Conservation (phyloP, 441 rosid genomes). For the Euphorbia neoarborescens region DNA sequence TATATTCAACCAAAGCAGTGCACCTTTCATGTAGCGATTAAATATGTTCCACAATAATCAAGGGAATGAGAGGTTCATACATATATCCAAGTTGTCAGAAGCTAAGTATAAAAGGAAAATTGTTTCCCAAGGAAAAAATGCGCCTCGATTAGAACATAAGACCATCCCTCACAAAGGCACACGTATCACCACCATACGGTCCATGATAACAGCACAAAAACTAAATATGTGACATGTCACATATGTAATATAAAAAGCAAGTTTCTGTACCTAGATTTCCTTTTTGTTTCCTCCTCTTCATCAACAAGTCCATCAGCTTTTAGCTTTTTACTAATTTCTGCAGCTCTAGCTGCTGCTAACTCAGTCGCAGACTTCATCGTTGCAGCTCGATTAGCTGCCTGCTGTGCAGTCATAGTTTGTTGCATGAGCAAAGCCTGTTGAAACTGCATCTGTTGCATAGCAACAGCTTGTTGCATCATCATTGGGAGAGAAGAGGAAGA, state of each 20-base stretch:
- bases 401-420: slow-evolving; percentile 91
- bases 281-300: slow-evolving; percentile 55
- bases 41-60: neutral
- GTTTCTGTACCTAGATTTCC: slow-evolving; percentile 52
- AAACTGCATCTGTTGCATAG: slow-evolving; percentile 98
- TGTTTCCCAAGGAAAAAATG: neutral
- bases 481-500: slow-evolving; percentile 77
- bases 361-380: slow-evolving; percentile 98
- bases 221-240: neutral
- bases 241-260: neutral
- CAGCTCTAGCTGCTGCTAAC: slow-evolving; percentile 96
- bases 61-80: neutral
- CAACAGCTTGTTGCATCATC: slow-evolving; percentile 99
- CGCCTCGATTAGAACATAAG: neutral
- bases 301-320: slow-evolving; percentile 69
- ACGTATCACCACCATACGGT: neutral
- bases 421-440: slow-evolving; percentile 98
- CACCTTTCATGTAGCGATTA: neutral
- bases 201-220: neutral
- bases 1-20: neutral
- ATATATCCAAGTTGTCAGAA: neutral
- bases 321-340: slow-evolving; percentile 86
- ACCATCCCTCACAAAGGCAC: neutral
- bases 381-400: slow-evolving; percentile 95
- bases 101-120: neutral